Conservation (phyloP, 1,139 yeast genomes). For the Scheffersomyces cryptocercus region DNA sequence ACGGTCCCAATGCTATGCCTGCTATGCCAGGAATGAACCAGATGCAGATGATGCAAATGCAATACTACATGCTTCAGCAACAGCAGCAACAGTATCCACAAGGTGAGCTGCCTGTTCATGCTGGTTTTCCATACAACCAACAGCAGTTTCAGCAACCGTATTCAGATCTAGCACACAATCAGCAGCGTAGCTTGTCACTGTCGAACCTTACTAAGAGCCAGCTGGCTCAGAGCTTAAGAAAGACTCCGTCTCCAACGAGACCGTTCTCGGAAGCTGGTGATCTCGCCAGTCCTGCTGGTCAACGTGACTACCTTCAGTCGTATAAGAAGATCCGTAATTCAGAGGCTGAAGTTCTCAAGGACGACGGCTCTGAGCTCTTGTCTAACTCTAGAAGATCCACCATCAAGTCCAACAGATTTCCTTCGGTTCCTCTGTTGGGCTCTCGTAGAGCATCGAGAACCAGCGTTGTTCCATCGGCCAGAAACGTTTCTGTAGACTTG, state of each 20-base stretch:
- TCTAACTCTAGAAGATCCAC: conserved; percentile 35
- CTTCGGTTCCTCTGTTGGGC: conserved; percentile 35
- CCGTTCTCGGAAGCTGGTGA: neutral
- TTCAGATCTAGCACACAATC: neutral
- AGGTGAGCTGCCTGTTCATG: neutral
- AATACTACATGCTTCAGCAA: conserved; percentile 10
- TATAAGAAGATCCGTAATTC: conserved; percentile 2
- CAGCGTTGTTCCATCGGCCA: conserved; percentile 3
- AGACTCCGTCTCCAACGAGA: neutral
- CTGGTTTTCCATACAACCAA: conserved; percentile 1
- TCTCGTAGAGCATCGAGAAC: conserved; percentile 5
- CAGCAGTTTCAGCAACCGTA: neutral
- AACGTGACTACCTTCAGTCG: conserved; percentile 5
- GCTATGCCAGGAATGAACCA: conserved; percentile 8
- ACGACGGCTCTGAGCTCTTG: conserved; percentile 23
- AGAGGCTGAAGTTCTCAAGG: conserved; percentile 4
- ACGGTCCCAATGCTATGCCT: conserved; percentile 6
- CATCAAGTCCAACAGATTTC: conserved; percentile 36
- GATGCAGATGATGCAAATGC: conserved; percentile 9
- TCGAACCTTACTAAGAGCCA: conserved; percentile 1
- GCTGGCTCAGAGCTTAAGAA: neutral
- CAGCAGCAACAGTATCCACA: conserved; percentile 5
- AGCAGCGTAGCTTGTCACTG: neutral
- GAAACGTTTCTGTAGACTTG: conserved; percentile 28
- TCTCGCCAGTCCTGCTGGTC: neutral